Conservation (phyloP, 2,329 filamentous ascomycete genomes). For the Capronia americana region DNA sequence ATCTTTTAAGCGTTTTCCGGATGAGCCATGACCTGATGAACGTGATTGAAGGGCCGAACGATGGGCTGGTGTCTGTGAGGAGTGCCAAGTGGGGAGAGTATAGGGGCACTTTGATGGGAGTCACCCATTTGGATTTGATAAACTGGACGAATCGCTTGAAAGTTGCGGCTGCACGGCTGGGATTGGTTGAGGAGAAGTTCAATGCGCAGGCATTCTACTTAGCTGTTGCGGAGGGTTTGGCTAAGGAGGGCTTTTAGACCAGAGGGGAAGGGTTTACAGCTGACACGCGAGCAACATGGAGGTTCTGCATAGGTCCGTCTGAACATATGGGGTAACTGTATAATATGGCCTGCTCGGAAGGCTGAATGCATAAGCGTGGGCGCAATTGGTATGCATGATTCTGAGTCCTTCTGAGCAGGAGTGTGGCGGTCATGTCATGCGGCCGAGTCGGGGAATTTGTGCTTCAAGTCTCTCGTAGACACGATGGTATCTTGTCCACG, state of each 20-base stretch:
- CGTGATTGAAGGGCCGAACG: slow-evolving; percentile 64
- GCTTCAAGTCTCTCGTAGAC: not conserved
- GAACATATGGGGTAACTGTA: not conserved
- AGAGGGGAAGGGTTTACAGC: not conserved
- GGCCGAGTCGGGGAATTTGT: not conserved
- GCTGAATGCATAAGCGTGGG: not conserved
- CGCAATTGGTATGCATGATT: not conserved
- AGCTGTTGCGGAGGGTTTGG: slow-evolving; percentile 73
- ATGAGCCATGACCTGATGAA: slow-evolving; percentile 62
- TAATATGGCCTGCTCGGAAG: not conserved
- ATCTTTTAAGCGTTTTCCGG: slow-evolving; percentile 63
- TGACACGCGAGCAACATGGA: not conserved
- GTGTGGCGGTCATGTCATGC: not conserved
- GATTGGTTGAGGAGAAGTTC: slow-evolving; percentile 63
- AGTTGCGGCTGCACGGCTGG: slow-evolving; percentile 63
- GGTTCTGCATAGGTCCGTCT: not conserved
- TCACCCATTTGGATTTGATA: slow-evolving; percentile 69
- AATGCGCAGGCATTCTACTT: slow-evolving; percentile 70
- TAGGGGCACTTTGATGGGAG: slow-evolving; percentile 67
- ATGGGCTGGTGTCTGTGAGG: slow-evolving; percentile 66
- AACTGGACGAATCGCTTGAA: slow-evolving; percentile 70
- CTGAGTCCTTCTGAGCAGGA: not conserved
- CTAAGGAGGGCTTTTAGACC: slow-evolving; percentile 64
- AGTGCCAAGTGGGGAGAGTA: slow-evolving; percentile 68
- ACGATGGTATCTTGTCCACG: not conserved